A percentile compares a stretch with the other conserved stretches of the same genome.
Conservation (phyloP, 768 basidiomycete genomes). For the Pleurotus eryngii region DNA sequence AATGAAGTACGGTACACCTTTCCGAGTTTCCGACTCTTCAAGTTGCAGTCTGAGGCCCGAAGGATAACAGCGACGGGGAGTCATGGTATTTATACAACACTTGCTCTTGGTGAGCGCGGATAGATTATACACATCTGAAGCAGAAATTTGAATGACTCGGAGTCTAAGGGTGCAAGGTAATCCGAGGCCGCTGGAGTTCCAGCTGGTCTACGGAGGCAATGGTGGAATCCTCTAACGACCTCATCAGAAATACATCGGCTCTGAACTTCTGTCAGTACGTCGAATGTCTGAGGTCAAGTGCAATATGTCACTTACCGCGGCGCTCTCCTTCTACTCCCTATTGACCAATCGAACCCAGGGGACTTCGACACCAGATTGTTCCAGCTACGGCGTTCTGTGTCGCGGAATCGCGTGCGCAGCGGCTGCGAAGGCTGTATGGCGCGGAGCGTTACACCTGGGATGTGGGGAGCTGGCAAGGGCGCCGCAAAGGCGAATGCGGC, state of each 20-base stretch:
- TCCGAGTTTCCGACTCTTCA: no score
- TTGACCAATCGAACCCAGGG: not conserved
- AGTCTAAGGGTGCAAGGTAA: not conserved
- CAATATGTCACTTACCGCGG: not conserved
- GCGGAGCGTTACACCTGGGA: not conserved
- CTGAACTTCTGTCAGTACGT: not conserved
- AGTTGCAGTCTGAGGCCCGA: no score
- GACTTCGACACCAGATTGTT: not conserved
- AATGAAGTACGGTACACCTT: no score
- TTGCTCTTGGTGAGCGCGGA: no score
- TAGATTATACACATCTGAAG: no score
- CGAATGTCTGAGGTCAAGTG: no score
- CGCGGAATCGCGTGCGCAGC: no score
- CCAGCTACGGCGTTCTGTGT: not conserved
- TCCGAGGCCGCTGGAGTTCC: not conserved
- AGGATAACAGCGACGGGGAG: no score
- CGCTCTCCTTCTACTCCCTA: not conserved
- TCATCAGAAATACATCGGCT: conserved; percentile 2
- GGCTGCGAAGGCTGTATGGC: no score
- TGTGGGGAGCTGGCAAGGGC: not conserved
- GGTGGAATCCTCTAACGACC: conserved; percentile 4
- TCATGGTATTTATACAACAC: no score
- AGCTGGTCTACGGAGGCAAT: conserved; percentile 1
- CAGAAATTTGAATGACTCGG: no score
- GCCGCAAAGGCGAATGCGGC: not conserved